phyloP scores from a whole-genome alignment of 805 yeast species.

The Pichia cephalocereana region DNA sequence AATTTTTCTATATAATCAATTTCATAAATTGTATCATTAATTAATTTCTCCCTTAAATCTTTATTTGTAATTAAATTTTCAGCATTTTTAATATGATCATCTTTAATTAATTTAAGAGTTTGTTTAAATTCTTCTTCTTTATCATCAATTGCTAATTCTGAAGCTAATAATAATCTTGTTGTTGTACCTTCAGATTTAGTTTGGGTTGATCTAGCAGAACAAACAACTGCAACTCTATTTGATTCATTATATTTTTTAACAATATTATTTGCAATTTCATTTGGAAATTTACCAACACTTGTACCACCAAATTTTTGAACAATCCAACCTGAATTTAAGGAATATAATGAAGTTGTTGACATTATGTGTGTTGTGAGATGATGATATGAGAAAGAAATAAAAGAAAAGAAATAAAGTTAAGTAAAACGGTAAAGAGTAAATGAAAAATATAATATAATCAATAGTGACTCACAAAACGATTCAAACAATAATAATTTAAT shows the following conservation, averaged over 20 bases:
- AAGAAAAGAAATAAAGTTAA: not conserved
- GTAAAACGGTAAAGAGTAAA: no score
- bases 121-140: constrained; percentile 41
- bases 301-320: constrained; percentile 98
- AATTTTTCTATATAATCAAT: constrained; percentile 59
- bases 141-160: constrained; percentile 63
- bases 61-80: constrained; percentile 35
- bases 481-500: no score
- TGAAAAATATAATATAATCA: no score
- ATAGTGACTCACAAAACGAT: no score
- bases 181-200: constrained; percentile 96
- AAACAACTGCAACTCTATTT: constrained; percentile 81
- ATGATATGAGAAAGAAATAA: not conserved
- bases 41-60: constrained; percentile 42
- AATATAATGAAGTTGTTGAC: constrained; percentile 19
- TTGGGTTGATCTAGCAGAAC: constrained; percentile 88
- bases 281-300: constrained; percentile 90
- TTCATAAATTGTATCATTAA: constrained; percentile 53
- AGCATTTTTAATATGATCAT: constrained; percentile 77
- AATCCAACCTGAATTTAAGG: constrained; percentile 42
- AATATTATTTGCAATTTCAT: constrained; percentile 74
- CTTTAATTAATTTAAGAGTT: constrained; percentile 57
- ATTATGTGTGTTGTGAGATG: not conserved
- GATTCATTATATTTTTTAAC: constrained; percentile 54
- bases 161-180: constrained; percentile 72